Conservation (phyloP, 352 stramenopile species). For the Pythium brassicae region DNA sequence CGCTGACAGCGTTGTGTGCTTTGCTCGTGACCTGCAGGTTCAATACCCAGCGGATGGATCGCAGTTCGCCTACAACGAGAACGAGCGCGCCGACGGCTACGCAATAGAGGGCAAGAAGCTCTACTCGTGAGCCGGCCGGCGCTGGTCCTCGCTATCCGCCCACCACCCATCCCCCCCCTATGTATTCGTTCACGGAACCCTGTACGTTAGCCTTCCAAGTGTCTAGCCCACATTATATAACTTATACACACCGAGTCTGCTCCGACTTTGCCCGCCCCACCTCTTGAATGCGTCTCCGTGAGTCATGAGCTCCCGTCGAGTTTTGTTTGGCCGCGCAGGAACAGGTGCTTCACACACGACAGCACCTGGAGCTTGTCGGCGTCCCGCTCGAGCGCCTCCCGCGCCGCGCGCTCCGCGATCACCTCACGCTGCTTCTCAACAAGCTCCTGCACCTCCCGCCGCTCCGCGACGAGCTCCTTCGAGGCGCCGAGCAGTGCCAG, state of each 20-base stretch:
- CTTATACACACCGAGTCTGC: too few species aligned
- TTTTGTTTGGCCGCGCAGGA: constrained; percentile 36
- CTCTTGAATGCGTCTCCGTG: not conserved
- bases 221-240: constrained; percentile 1
- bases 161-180: constrained; percentile 23
- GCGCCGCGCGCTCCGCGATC: constrained; percentile 33
- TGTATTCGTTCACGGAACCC: constrained; percentile 12
- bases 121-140: constrained; percentile 49
- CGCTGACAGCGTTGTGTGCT: not conserved
- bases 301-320: not conserved
- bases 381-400: constrained; percentile 30
- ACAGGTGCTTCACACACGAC: constrained; percentile 67
- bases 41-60: constrained; percentile 20
- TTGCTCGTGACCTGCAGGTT: constrained; percentile 2
- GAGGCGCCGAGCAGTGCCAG: constrained; percentile 32
- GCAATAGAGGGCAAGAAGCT: constrained; percentile 74
- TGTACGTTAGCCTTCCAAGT: constrained; percentile 15
- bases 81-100: constrained; percentile 34
- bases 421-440: constrained; percentile 33
- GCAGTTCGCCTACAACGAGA: constrained; percentile 33
- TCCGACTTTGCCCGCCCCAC: too few species aligned
- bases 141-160: not conserved
- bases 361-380: constrained; percentile 56
- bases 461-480: constrained; percentile 46
- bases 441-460: constrained; percentile 37